phyloP scores from a whole-genome alignment of 305 asterid species.

The Fraxinus latifolia region DNA sequence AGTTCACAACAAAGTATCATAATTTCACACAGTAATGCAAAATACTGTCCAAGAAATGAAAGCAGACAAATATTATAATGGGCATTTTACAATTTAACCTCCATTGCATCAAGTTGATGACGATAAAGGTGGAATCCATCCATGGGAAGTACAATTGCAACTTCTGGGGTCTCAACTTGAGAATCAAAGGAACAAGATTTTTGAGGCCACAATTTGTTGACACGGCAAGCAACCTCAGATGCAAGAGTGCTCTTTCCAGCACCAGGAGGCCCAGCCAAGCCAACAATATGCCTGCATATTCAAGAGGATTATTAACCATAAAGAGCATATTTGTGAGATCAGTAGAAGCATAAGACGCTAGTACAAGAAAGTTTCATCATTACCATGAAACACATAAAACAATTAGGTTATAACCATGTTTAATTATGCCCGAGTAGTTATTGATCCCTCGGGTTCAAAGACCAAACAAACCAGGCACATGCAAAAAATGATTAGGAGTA shows the following conservation, averaged over 20 bases:
- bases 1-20: neutral
- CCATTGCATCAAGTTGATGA: constrained; percentile 81
- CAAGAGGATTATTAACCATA: constrained; percentile 18
- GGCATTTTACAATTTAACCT: constrained; percentile 42
- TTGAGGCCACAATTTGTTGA: constrained; percentile 78
- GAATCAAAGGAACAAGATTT: constrained; percentile 57
- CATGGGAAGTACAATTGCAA: constrained; percentile 86
- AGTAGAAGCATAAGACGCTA: neutral
- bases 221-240: constrained; percentile 61
- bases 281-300: constrained; percentile 70
- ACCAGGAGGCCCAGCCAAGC: constrained; percentile 96
- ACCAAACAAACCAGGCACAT: neutral
- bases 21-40: neutral
- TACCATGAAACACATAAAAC: neutral
- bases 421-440: neutral
- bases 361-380: neutral
- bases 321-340: constrained; percentile 5
- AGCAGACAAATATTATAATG: constrained; percentile 1
- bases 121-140: constrained; percentile 98
- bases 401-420: constrained; percentile 15
- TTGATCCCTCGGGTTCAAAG: constrained; percentile 5
- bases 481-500: neutral
- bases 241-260: constrained; percentile 93
- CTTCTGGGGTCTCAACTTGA: constrained; percentile 69
- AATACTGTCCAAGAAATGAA: constrained; percentile 1